Percentiles rank a stretch among this genome's conserved stretches.
Evolutionary conservation across 2,329 filamentous ascomycete genomes (phyloP).

Genomic region (Rutstroemia sp.): DNA sequence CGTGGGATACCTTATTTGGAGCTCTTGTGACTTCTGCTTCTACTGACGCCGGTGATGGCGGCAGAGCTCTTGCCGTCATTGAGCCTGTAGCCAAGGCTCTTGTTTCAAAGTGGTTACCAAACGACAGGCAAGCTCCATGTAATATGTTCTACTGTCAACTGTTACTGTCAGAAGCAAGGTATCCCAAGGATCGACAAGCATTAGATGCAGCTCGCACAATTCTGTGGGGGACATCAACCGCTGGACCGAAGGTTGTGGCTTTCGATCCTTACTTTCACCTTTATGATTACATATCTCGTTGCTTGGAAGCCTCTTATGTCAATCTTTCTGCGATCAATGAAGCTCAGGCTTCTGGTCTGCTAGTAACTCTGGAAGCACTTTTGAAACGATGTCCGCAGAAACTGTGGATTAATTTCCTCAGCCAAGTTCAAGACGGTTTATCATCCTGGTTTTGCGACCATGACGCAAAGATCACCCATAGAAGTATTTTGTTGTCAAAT

Average conservation of each 20-base stretch:
- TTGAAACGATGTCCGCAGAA: constrained; percentile 34
- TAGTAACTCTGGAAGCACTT: constrained; percentile 32
- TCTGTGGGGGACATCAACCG: constrained; percentile 53
- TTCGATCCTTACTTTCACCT: constrained; percentile 60
- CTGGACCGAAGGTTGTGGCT: constrained; percentile 34
- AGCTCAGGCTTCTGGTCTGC: constrained; percentile 42
- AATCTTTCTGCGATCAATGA: constrained; percentile 34
- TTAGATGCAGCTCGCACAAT: constrained; percentile 57
- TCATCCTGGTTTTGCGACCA: constrained; percentile 57
- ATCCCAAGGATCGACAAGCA: constrained; percentile 53
- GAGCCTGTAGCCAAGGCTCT: constrained; percentile 61
- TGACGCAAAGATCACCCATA: constrained; percentile 35
- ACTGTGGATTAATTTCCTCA: constrained; percentile 35
- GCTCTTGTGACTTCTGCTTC: constrained; percentile 48
- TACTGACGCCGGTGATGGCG: constrained; percentile 59
- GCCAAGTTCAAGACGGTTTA: constrained; percentile 55
- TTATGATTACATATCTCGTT: constrained; percentile 49
- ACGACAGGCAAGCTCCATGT: constrained; percentile 7
- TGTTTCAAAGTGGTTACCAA: constrained; percentile 30
- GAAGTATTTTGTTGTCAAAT: constrained; percentile 34
- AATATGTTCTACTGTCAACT: constrained; percentile 28
- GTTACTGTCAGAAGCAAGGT: constrained; percentile 33
- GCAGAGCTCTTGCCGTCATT: constrained; percentile 57
- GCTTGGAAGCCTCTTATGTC: constrained; percentile 45
- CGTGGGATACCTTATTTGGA: constrained; percentile 47